Conservation (phyloP, 1,284 basidiomycete species). For the Cutaneotrichosporon sp. region DNA sequence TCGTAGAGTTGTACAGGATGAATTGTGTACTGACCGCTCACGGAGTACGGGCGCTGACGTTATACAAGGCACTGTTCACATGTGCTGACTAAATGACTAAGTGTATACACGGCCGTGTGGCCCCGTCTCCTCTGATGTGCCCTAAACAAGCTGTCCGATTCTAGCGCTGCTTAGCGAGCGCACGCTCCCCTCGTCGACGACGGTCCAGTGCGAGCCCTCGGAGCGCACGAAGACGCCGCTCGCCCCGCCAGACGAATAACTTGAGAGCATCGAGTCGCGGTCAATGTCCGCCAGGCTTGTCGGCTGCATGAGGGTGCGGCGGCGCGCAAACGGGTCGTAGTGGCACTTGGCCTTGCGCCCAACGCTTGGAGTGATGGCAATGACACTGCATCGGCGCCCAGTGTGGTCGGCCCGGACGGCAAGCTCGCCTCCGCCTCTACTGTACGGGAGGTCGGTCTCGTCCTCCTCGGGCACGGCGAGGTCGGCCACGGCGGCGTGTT, state of each 20-base stretch:
- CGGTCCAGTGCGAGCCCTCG: not conserved
- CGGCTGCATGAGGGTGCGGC: not conserved
- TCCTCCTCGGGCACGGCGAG: not conserved
- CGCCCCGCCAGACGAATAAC: not conserved
- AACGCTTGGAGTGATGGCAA: not conserved
- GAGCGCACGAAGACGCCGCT: not conserved
- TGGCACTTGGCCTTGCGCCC: slow-evolving; percentile 8
- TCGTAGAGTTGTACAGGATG: slow-evolving; percentile 8
- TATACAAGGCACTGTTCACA: slow-evolving; percentile 1
- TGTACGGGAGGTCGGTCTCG: not conserved
- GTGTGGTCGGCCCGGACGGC: not conserved
- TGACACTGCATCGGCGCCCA: not conserved
- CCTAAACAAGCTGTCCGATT: not conserved
- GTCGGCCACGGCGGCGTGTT: not conserved
- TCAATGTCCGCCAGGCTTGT: not conserved
- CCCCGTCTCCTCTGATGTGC: not conserved
- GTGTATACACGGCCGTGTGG: not conserved
- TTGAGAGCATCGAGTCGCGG: not conserved
- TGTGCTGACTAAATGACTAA: not conserved
- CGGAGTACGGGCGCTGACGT: not conserved
- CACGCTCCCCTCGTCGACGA: not conserved
- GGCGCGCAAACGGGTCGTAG: slow-evolving; percentile 9
- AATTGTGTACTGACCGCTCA: not conserved
- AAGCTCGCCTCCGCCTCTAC: not conserved
- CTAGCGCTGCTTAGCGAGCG: not conserved